Evolutionary conservation across 345 rosid genomes (phyloP).

Genomic region (Citrus cavaleriei): DNA sequence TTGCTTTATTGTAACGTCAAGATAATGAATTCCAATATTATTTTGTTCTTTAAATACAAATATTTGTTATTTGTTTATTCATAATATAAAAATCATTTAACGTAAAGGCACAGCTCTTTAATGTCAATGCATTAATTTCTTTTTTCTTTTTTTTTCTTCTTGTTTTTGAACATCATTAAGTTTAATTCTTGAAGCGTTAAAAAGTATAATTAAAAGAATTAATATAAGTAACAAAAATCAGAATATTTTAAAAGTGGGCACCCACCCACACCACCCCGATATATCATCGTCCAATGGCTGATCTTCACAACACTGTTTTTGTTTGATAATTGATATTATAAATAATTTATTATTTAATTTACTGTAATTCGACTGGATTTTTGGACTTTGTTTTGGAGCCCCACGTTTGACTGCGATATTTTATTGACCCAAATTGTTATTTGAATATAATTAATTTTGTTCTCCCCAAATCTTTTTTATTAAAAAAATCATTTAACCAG

Average conservation of each 20-base stretch:
- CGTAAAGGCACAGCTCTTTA: no score
- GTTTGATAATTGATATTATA: conserved; percentile 14
- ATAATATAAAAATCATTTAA: background rate
- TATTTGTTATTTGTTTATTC: background rate
- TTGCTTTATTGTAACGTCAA: conserved; percentile 37
- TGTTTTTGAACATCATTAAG: background rate
- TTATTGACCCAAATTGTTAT: background rate
- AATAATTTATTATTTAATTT: background rate
- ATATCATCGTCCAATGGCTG: background rate
- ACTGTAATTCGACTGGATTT: background rate
- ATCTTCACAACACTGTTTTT: background rate
- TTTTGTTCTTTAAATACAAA: background rate
- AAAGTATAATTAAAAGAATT: background rate
- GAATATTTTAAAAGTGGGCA: background rate
- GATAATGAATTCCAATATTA: background rate
- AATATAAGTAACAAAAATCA: background rate
- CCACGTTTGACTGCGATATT: conserved; percentile 8
- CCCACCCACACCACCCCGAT: background rate
- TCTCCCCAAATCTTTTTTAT: background rate
- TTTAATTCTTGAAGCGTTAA: background rate
- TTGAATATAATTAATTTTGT: background rate
- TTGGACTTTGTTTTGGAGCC: no score
- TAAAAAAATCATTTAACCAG: background rate
- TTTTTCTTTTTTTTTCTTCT: no score
- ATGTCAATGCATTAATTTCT: background rate